phyloP scores from a whole-genome alignment of 345 rosid species.

The Eutrema heterophyllum region DNA sequence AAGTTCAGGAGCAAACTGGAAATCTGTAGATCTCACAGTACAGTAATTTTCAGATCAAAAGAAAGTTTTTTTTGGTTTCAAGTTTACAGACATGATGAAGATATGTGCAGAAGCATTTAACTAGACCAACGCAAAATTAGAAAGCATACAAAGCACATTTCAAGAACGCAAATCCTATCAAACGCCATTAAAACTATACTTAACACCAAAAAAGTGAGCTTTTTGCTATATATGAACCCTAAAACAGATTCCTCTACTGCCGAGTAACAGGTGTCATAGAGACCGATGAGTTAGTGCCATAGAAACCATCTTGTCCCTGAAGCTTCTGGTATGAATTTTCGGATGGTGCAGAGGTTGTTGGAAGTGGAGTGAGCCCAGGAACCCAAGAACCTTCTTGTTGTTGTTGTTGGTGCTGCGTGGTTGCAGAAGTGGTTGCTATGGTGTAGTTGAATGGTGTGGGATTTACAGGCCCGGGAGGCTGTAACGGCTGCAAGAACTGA shows the following conservation, averaged over 20 bases:
- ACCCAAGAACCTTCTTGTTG: slow-evolving; percentile 45
- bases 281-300: slow-evolving; percentile 54
- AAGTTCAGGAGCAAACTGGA: neutral
- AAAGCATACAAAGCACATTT: slow-evolving; percentile 12
- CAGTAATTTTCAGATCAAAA: neutral
- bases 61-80: neutral
- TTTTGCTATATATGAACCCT: slow-evolving; percentile 8
- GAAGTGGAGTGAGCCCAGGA: slow-evolving; percentile 35
- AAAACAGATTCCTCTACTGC: slow-evolving; percentile 39
- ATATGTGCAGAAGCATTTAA: slow-evolving; percentile 3
- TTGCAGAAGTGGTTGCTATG: slow-evolving; percentile 30
- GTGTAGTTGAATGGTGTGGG: slow-evolving; percentile 49
- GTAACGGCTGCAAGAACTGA: slow-evolving; percentile 47
- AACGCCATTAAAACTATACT: slow-evolving; percentile 10
- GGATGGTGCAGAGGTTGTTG: slow-evolving; percentile 44
- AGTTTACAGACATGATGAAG: slow-evolving; percentile 15
- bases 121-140: neutral
- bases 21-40: neutral
- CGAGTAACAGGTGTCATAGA: slow-evolving; percentile 62
- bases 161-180: slow-evolving; percentile 12
- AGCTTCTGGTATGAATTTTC: slow-evolving; percentile 54
- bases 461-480: slow-evolving; percentile 45
- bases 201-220: neutral
- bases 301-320: slow-evolving; percentile 70
- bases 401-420: slow-evolving; percentile 28